Evolutionary conservation across 2,329 filamentous ascomycete genomes (phyloP), one percentile per base, ranked within the genome.

Genomic region (Fusarium brevicatenulatum): DNA sequence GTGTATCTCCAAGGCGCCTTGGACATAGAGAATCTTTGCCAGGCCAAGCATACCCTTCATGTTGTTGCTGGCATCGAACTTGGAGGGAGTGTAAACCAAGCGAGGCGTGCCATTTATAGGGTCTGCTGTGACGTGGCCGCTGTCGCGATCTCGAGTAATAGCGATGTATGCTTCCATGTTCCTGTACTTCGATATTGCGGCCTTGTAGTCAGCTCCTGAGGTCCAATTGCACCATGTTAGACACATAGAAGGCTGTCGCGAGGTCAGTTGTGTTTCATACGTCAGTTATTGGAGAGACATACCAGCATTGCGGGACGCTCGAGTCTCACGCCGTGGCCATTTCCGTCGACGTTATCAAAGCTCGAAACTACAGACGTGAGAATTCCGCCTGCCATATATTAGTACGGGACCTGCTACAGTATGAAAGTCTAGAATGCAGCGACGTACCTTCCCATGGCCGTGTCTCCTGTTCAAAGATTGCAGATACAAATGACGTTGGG

Each of bases 101-200:
- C 58, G 49, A 32, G 58, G 58, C 1, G 37, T 56, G 7, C 58
- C 58, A 9, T 13, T 40, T 9, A 42, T 1, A 1, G 39, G 49
- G 2, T 61, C 58, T 1, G 42, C 37, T 19, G 19, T 43, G 3
- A 61, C n/a, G 2, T 44, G 23, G 4, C 58, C 58, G 5, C 32
- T 56, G 16, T 61, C 49, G 3, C 58, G 49, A 25, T 61, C 58
- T 9, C 58, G 49, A 21, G 58, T 56, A 2, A 61, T 61, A 16
- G 49, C 49, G 4, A 61, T 61, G 5, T 56, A 61, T 23, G 37
- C 49, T 37, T 61, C 58, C 58, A 56, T 61, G 15, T 44, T 19
- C 15, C 37, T 42, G 28, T 56, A 61, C 23, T 61, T 61, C 0
- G 49, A 18, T 61, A 61, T 56, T 2, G 9, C 25, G 1, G 37